Evolutionary conservation across 1,284 basidiomycete species (phyloP).

Genomic region (Ustilago cynodontis): DNA sequence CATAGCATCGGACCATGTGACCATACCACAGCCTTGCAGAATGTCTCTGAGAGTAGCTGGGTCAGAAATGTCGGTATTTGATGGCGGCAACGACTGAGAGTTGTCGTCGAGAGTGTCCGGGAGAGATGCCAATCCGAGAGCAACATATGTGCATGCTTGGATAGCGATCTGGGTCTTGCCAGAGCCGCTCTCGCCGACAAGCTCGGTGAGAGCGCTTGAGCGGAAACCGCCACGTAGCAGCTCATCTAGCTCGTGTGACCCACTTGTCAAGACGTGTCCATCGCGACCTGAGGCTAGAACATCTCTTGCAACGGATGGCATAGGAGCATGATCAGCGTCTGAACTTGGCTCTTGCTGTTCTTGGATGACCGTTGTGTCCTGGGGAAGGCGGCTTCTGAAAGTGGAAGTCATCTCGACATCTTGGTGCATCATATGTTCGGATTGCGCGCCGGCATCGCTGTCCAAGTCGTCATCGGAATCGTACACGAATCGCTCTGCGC

Average conservation of each 20-base stretch:
- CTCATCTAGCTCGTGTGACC: conserved; percentile 40
- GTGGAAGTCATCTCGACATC: conserved; percentile 28
- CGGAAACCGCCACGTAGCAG: conserved; percentile 52
- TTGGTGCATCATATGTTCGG: conserved; percentile 17
- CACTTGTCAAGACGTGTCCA: conserved; percentile 30
- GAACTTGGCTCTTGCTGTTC: background rate
- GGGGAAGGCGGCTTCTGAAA: background rate
- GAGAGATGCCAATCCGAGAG: conserved; percentile 37
- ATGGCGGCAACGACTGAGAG: background rate
- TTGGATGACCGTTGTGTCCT: background rate
- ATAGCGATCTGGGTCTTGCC: conserved; percentile 63
- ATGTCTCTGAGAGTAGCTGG: conserved; percentile 14
- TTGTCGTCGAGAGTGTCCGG: background rate
- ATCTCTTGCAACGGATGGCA: conserved; percentile 7
- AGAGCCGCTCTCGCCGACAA: conserved; percentile 60
- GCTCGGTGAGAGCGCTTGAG: conserved; percentile 47
- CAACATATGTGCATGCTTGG: conserved; percentile 48
- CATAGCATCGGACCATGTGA: background rate
- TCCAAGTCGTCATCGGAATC: conserved; percentile 35
- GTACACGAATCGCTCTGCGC: conserved; percentile 24
- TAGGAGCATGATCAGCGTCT: background rate
- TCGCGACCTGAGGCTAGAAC: conserved; percentile 26
- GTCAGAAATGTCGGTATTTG: background rate
- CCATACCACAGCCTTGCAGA: conserved; percentile 25
- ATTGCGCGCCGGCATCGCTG: conserved; percentile 1